These are phyloP conservation scores for Aspergillus texensis DNA, from an alignment of 2,329 filamentous ascomycete genomes.

Conservation along the genomic window DNA sequence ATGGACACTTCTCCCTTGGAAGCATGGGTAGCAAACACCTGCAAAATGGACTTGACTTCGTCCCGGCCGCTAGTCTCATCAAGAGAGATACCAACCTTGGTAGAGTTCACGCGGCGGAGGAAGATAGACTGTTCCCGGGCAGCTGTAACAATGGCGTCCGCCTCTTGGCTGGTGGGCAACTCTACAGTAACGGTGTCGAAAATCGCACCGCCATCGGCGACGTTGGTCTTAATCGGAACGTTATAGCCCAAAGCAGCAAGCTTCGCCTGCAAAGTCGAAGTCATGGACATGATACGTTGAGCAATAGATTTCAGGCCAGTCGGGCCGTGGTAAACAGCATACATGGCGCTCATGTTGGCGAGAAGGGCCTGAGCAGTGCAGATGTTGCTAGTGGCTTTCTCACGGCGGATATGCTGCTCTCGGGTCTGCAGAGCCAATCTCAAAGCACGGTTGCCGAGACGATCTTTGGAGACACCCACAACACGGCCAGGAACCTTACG, in stretches of 20 bases:
- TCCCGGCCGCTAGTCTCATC: constrained; percentile 70
- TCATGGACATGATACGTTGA: constrained; percentile 71
- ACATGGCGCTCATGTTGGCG: constrained; percentile 95
- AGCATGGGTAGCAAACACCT: constrained; percentile 55
- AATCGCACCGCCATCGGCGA: constrained; percentile 59
- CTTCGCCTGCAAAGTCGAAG: constrained; percentile 68
- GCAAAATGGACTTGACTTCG: constrained; percentile 60
- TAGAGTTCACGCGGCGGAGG: constrained; percentile 63
- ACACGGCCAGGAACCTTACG: constrained; percentile 90
- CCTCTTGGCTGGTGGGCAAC: constrained; percentile 53
- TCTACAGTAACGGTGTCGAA: constrained; percentile 83
- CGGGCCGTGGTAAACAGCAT: constrained; percentile 91
- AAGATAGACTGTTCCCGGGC: constrained; percentile 59
- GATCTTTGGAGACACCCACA: constrained; percentile 89
- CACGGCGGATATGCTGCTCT: constrained; percentile 93
- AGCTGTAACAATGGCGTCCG: constrained; percentile 54
- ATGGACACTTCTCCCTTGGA: constrained; percentile 36
- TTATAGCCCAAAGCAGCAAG: constrained; percentile 66
- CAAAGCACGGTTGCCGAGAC: constrained; percentile 78
- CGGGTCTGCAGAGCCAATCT: constrained; percentile 86
- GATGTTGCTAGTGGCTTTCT: constrained; percentile 97
- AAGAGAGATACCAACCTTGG: constrained; percentile 71
- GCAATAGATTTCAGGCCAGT: constrained; percentile 81
- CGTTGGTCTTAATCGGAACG: constrained; percentile 61
- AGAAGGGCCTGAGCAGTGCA: constrained; percentile 93